A percentile compares a stretch with the other conserved stretches of the same genome.
Evolutionary conservation across 768 basidiomycete genomes (phyloP).

Genomic region (Macrolepiota dolichaula): DNA sequence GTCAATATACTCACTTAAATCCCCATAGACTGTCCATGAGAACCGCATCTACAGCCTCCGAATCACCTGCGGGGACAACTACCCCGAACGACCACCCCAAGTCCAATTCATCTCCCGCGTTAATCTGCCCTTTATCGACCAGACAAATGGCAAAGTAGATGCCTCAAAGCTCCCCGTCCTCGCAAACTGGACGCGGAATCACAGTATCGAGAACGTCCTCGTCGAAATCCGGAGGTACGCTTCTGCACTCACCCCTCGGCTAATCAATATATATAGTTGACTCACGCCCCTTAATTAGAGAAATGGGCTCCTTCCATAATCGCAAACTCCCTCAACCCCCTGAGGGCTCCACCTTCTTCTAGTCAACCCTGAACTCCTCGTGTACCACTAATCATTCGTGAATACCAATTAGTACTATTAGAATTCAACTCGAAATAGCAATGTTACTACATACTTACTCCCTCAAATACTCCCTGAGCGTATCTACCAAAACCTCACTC

Average conservation of each 20-base stretch:
- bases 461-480: too few relatives aligned
- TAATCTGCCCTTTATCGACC: slow-evolving; percentile 90
- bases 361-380: background rate
- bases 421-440: background rate
- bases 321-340: slow-evolving; percentile 93
- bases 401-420: background rate
- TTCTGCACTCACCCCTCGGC: background rate
- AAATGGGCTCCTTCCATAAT: slow-evolving; percentile 92
- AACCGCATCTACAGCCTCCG: slow-evolving; percentile 97
- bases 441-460: background rate
- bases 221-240: slow-evolving; percentile 91
- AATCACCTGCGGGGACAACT: slow-evolving; percentile 75
- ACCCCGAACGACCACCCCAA: slow-evolving; percentile 75
- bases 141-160: slow-evolving; percentile 76
- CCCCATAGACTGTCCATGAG: slow-evolving; percentile 86
- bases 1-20: slow-evolving; percentile 6
- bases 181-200: slow-evolving; percentile 67
- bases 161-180: slow-evolving; percentile 68
- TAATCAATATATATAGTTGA: background rate
- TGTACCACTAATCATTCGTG: background rate
- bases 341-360: slow-evolving; percentile 74
- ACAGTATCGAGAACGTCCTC: slow-evolving; percentile 83
- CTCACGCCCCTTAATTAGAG: slow-evolving; percentile 43
- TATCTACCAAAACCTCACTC: too few relatives aligned
- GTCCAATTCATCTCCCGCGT: slow-evolving; percentile 88